Conservation (phyloP, 208 protist species). For the Trypanosoma avium region DNA sequence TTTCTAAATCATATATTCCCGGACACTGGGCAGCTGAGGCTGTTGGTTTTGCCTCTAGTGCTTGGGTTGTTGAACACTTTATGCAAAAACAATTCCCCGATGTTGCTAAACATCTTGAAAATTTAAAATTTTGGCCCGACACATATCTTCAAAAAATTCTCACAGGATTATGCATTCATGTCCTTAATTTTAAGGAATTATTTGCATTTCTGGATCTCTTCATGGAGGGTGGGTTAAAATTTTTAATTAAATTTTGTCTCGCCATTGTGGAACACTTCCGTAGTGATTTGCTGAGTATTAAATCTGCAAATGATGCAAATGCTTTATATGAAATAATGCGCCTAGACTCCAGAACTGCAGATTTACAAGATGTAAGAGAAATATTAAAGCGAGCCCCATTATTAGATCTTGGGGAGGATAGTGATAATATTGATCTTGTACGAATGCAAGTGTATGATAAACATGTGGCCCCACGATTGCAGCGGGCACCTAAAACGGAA, state of each 20-base stretch:
- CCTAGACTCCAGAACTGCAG: conserved; percentile 59
- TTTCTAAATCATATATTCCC: conserved; percentile 75
- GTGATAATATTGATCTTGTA: conserved; percentile 51
- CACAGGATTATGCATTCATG: conserved; percentile 88
- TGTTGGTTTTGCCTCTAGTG: conserved; percentile 85
- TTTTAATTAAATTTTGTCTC: conserved; percentile 86
- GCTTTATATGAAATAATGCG: conserved; percentile 88
- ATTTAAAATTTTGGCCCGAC: conserved; percentile 88
- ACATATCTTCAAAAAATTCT: conserved; percentile 92
- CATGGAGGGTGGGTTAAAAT: conserved; percentile 68
- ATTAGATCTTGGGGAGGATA: conserved; percentile 72
- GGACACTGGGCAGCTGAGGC: conserved; percentile 89
- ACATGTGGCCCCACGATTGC: conserved; percentile 72
- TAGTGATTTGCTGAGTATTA: conserved; percentile 60
- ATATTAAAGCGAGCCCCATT: conserved; percentile 64
- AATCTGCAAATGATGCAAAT: conserved; percentile 49
- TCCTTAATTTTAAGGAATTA: conserved; percentile 79
- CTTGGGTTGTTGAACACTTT: conserved; percentile 87
- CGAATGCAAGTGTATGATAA: conserved; percentile 69
- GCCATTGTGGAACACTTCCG: conserved; percentile 86
- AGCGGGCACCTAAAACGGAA: conserved; percentile 73
- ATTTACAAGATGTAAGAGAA: conserved; percentile 49
- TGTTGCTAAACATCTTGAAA: conserved; percentile 73
- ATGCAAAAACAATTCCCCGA: conserved; percentile 72
- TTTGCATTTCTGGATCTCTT: conserved; percentile 88